Conservation (phyloP, 352 stramenopile species). For the Phytophthora meadii region DNA sequence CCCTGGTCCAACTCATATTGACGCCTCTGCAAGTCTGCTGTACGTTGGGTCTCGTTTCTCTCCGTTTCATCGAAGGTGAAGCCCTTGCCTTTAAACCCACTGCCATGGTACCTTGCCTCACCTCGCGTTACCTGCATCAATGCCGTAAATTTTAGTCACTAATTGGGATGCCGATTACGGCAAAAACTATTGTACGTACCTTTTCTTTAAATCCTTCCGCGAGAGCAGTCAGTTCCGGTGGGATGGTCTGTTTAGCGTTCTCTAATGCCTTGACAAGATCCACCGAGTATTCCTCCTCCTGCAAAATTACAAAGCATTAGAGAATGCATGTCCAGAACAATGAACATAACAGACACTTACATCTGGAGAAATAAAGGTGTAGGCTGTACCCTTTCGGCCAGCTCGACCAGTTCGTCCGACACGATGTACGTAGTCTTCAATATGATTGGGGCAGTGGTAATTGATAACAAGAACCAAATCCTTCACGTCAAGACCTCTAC, state of each 20-base stretch:
- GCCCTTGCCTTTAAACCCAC: constrained; percentile 97
- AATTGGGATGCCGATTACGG: not conserved
- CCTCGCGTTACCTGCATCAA: constrained; percentile 87
- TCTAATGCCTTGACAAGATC: constrained; percentile 98
- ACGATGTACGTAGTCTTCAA: constrained; percentile 99
- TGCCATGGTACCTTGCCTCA: constrained; percentile 95
- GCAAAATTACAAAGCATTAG: constrained; percentile 16
- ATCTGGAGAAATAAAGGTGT: constrained; percentile 98
- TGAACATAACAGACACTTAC: constrained; percentile 47
- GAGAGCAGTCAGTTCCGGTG: constrained; percentile 90
- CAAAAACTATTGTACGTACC: constrained; percentile 26
- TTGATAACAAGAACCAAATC: constrained; percentile 99
- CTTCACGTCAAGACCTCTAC: constrained; percentile 98
- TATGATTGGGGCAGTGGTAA: constrained; percentile 99
- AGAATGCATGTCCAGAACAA: not conserved
- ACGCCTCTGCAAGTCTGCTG: constrained; percentile 91
- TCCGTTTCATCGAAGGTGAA: constrained; percentile 99
- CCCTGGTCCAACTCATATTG: constrained; percentile 91
- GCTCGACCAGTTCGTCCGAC: constrained; percentile 97
- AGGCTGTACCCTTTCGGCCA: constrained; percentile 96
- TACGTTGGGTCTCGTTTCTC: constrained; percentile 95
- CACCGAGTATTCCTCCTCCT: constrained; percentile 98
- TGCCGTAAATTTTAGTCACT: constrained; percentile 3
- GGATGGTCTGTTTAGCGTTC: constrained; percentile 80
- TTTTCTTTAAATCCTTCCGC: constrained; percentile 97